Evolutionary conservation across 2,329 filamentous ascomycete species (phyloP), one percentile per base, ranked within the genome.

Genomic region (Davidsoniella neocaledoniae): DNA sequence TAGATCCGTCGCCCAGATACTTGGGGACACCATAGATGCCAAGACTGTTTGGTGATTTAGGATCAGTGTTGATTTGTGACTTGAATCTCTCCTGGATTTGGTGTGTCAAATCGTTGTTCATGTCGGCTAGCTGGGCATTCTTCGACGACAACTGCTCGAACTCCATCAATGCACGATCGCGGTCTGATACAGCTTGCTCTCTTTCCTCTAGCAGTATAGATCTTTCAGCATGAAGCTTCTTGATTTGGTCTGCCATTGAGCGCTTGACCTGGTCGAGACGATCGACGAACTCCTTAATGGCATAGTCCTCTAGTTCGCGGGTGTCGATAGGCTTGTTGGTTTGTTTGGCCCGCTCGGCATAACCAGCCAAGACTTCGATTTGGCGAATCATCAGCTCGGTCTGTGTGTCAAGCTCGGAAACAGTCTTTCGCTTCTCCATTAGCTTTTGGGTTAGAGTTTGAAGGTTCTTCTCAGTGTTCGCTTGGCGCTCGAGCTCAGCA

Each of bases 331-430:
- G 80, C 49, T 82, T 78, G 59, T 83, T 84, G 43, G 76, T 83
- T 55, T 86, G 81, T 66, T 94, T 95, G 49, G 86, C 87, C 48
- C 77, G 78, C 61, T 90, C 83, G 17, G 95, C 79, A 61, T 91
- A 90, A 43, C 88, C 86, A 3, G 86, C 88, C 58, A 95, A 75
- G 37, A 90, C 82, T 60, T 94, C 86, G 16, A 96, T 71, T 63
- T 96, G 87, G 39, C 85, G 82, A 58, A 96, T 85, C 66, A 94
- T 90, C 63, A 96, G 88, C 65, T 96, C 90, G 46, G 87, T 86
- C 64, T 95, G 86, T 0, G 88, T 90, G 62, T 96, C 90, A 47
- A 96, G 71, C 16, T 93, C 84, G 5, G 90, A 90, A 62, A 98
- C 91, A 0, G 91, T 96, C 59, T 93, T 94, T 52, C 91, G 76